Evolutionary conservation across 2,329 filamentous ascomycete species (phyloP).

Genomic region (Microthyrium microscopicum): DNA sequence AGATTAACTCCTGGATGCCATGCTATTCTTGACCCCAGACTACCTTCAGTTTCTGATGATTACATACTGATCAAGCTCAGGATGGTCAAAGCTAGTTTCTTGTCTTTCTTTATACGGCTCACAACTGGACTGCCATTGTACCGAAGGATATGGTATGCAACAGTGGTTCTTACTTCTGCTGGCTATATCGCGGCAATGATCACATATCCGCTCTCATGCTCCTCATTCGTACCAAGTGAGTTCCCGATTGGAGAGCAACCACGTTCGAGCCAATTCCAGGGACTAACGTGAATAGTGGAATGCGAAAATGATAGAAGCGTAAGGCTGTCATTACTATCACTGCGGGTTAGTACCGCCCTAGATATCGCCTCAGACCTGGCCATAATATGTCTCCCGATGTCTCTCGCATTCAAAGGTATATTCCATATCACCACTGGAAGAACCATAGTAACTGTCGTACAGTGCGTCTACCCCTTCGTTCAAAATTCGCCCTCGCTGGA

Average conservation of each 20-base stretch:
- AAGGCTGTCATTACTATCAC: slow-evolving; percentile 7
- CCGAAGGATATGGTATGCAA: slow-evolving; percentile 11
- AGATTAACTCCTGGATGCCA: too few relatives aligned
- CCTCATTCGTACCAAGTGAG: slow-evolving; percentile 9
- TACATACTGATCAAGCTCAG: too few relatives aligned
- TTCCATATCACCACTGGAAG: too few relatives aligned
- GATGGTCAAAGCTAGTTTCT: slow-evolving; percentile 12
- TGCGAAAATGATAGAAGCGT: slow-evolving; percentile 7
- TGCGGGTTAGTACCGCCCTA: slow-evolving; percentile 11
- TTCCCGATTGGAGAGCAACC: not conserved
- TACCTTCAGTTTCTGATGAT: too few relatives aligned
- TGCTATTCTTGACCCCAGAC: too few relatives aligned
- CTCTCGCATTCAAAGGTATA: slow-evolving; percentile 4
- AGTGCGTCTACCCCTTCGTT: not conserved
- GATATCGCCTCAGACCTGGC: slow-evolving; percentile 12
- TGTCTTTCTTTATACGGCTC: slow-evolving; percentile 11
- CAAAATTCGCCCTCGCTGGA: slow-evolving; percentile 10
- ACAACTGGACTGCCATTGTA: slow-evolving; percentile 7
- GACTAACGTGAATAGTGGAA: slow-evolving; percentile 2
- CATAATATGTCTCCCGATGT: slow-evolving; percentile 9
- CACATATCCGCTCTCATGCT: slow-evolving; percentile 11
- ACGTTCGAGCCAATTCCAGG: not conserved
- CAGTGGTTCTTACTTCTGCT: slow-evolving; percentile 9
- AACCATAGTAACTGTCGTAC: too few relatives aligned
- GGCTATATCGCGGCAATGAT: slow-evolving; percentile 9